Evolutionary conservation across 2,329 filamentous ascomycete species (phyloP).

Genomic region (Emmonsiellopsis sp.): DNA sequence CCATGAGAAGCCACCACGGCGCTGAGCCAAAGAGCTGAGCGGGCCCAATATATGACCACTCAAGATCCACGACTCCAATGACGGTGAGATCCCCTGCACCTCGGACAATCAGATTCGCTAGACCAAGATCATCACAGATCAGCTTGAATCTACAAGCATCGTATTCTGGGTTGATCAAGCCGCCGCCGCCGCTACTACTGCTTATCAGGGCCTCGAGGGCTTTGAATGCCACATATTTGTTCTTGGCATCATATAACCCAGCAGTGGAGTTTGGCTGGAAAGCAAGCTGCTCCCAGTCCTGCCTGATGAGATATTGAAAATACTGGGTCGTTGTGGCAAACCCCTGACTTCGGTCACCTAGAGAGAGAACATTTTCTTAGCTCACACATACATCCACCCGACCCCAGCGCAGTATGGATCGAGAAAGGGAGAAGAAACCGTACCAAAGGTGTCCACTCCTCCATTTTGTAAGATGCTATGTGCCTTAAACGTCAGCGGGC

Average conservation of each 20-base stretch:
- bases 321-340: conserved; percentile 25
- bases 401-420: conserved; percentile 1
- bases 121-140: conserved; percentile 30
- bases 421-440: conserved; percentile 6
- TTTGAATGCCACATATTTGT: conserved; percentile 23
- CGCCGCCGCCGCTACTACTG: too few species aligned
- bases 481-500: conserved; percentile 26
- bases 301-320: conserved; percentile 23
- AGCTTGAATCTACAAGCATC: conserved; percentile 27
- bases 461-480: conserved; percentile 24
- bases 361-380: conserved; percentile 13
- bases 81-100: conserved; percentile 25
- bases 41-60: conserved; percentile 31
- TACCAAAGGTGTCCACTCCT: conserved; percentile 24
- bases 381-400: conserved; percentile 8
- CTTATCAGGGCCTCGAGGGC: conserved; percentile 20
- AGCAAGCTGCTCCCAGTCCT: conserved; percentile 28
- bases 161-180: conserved; percentile 18
- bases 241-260: conserved; percentile 19
- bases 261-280: conserved; percentile 25
- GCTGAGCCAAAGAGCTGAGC: conserved; percentile 29
- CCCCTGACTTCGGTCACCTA: conserved; percentile 19
- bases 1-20: conserved; percentile 30
- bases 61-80: conserved; percentile 27
- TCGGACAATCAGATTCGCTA: conserved; percentile 30